These are phyloP conservation scores for Fusarium annulatum DNA, from an alignment of 2,329 filamentous ascomycete species.

Conservation along the genomic window DNA sequence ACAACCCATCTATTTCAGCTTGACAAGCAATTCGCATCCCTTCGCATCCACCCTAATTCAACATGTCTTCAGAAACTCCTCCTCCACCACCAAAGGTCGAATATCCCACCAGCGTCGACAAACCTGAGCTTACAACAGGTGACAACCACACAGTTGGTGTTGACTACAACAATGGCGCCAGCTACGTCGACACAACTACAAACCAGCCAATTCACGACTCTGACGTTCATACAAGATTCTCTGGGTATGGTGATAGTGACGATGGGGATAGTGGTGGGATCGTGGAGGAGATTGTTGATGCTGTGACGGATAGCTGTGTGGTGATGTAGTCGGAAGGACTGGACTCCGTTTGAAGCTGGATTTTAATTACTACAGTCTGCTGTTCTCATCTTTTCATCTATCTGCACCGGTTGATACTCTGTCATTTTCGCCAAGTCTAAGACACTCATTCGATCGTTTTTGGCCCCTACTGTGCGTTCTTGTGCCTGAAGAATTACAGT, in stretches of 20 bases:
- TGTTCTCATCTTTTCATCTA: fast-evolving
- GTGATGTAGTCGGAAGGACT: not conserved
- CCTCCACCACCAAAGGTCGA: not conserved
- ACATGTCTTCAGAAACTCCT: not conserved
- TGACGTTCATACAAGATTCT: not conserved
- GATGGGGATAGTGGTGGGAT: not conserved
- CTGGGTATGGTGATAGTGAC: not conserved
- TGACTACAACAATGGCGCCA: not conserved
- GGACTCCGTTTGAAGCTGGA: not conserved
- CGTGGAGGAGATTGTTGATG: not conserved
- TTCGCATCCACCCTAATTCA: not conserved
- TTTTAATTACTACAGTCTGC: fast-evolving
- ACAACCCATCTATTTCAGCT: fast-evolving
- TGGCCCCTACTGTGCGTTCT: not conserved
- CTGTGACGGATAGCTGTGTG: not conserved
- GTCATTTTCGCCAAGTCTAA: not conserved
- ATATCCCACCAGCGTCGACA: not conserved
- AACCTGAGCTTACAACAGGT: not conserved
- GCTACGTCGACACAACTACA: not conserved
- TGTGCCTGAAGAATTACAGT: not conserved
- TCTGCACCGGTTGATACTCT: not conserved
- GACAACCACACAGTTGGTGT: not conserved
- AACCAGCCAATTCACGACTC: not conserved
- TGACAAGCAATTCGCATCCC: not conserved
- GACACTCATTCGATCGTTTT: not conserved